Percentiles rank a stretch among this genome's conserved stretches.
phyloP scores from a whole-genome alignment of 805 yeast species.

The Kodamaea fukazawae region DNA sequence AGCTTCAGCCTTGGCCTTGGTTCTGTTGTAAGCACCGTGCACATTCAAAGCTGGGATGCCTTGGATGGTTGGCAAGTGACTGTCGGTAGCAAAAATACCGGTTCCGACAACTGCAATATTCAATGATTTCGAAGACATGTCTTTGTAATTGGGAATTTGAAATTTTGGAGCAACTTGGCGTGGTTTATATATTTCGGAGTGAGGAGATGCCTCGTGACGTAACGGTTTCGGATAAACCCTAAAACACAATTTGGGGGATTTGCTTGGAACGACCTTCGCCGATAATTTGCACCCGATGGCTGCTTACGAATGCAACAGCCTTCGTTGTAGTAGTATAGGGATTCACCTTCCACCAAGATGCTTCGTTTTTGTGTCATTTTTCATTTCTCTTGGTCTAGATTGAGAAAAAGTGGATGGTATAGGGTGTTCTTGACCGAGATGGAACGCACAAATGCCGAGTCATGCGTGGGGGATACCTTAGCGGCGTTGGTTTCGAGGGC shows the following conservation, averaged over 20 bases:
- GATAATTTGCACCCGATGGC: background rate
- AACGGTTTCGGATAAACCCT: background rate
- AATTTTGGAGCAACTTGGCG: background rate
- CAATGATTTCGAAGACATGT: constrained; percentile 17
- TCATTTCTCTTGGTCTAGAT: background rate
- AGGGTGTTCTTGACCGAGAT: too few species aligned
- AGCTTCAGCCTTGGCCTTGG: constrained; percentile 74
- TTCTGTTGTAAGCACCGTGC: constrained; percentile 77
- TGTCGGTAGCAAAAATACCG: constrained; percentile 83
- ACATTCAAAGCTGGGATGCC: constrained; percentile 53
- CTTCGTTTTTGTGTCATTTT: constrained; percentile 1
- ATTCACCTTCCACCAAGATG: background rate
- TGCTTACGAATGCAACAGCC: too few species aligned
- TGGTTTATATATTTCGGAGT: constrained; percentile 1
- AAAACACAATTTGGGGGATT: too few species aligned
- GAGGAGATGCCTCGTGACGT: background rate
- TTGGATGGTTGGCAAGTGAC: constrained; percentile 74
- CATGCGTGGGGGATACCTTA: too few species aligned
- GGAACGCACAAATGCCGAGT: too few species aligned
- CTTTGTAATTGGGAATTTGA: background rate
- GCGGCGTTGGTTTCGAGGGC: too few species aligned
- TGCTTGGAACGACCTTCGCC: constrained; percentile 8
- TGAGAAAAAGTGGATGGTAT: background rate
- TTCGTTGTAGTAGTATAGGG: background rate
- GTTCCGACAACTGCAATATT: constrained; percentile 75